Conservation (phyloP, 306 rosid genomes). For the Quercus mongolica region DNA sequence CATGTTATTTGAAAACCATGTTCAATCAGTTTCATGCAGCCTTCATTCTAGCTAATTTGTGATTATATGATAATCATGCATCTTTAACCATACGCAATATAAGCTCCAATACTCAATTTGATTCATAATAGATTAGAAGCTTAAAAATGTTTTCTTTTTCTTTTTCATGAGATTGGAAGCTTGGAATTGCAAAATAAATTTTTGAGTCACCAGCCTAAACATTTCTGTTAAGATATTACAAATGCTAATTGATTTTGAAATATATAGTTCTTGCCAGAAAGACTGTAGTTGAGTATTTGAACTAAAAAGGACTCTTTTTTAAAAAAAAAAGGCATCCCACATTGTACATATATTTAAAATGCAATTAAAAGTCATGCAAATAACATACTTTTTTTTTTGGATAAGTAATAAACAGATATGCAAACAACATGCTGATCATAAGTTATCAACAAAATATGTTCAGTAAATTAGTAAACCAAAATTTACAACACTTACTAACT, state of each 20-base stretch:
- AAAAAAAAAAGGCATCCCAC: neutral
- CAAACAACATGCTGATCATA: neutral
- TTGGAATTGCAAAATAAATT: neutral
- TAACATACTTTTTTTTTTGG: neutral
- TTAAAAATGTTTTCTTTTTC: neutral
- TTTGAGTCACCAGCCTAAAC: neutral
- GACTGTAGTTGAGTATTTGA: neutral
- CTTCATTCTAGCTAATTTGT: neutral
- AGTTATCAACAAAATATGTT: constrained; percentile 4
- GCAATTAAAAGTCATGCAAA: neutral
- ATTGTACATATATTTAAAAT: neutral
- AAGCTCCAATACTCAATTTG: neutral
- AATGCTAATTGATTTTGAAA: neutral
- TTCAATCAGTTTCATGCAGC: neutral
- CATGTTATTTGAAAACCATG: neutral
- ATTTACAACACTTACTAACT: neutral
- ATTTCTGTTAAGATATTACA: neutral
- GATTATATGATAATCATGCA: neutral
- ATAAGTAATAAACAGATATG: neutral
- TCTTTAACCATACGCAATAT: neutral
- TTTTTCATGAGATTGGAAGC: neutral
- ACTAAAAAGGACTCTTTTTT: neutral
- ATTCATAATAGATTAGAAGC: neutral
- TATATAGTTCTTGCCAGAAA: neutral
- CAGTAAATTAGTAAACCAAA: neutral